Base-by-base conservation (phyloP, 2,329 filamentous ascomycete genomes). In the Dactylella cylindrospora region DNA sequence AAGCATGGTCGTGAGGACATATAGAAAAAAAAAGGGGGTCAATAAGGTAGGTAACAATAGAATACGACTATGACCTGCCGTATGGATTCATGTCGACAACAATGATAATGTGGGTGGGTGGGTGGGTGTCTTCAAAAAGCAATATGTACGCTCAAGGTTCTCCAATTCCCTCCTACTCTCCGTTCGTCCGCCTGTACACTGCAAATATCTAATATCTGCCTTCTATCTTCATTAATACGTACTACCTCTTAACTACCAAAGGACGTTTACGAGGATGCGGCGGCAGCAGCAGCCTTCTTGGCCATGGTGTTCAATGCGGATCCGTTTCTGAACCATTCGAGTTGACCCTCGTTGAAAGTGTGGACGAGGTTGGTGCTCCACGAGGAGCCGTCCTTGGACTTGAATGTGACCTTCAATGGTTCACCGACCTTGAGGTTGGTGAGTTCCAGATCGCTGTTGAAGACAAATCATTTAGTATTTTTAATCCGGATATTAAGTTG, bases 281-380 rank as follows among this genome's bases (percentile, higher is more conserved):
- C n/a, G 32, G 53, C 45, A 15, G 39, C 50, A 40, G 43, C 49
- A 3, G 57, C 57, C 57, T 62, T 62, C 55, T 61, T 61, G 23
- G 57, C 57, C 57, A 62, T 62, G 43, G 57, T 62, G 84, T 98
- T 98, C 68, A 98, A 81, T 52, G 93, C 93, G 72, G 85, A 90
- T 68, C 93, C 93, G 75, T 97, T 94, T 82, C 90, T 90, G 83
- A 98, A 98, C 93, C 93, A 98, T 78, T 96, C 86, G 66, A 98
- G 86, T 80, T 98, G 93, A 70, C 87, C 84, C 74, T 89, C 89
- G 81, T 98, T 98, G 85, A 95, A 98, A 67, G 93, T 98, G 79
- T 98, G 93, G 68, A 81, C 81, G 70, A 98, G 84, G 76, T 87
- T 80, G 70, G 95, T 73, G 67, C 96, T 86, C 76, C 88, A 96